These are phyloP conservation scores for Tetrapisispora arboricola DNA, from an alignment of 805 yeast genomes.

Conservation along the genomic window DNA sequence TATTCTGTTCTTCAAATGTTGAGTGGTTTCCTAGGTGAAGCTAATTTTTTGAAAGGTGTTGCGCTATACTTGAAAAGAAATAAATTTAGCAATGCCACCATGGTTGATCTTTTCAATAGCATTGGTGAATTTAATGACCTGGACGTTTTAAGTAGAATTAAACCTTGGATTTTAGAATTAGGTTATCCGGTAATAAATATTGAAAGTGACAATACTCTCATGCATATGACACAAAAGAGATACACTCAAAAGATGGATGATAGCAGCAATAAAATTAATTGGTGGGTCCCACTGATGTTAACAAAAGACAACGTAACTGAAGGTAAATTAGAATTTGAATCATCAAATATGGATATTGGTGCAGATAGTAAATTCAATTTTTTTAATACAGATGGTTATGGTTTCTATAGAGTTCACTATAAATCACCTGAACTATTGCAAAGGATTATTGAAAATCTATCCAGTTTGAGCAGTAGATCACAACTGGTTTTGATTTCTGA, in stretches of 20 bases:
- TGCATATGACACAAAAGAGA: conserved; percentile 8
- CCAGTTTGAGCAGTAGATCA: conserved; percentile 35
- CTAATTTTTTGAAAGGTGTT: conserved; percentile 61
- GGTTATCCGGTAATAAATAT: conserved; percentile 67
- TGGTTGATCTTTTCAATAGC: conserved; percentile 60
- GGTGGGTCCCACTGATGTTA: conserved; percentile 49
- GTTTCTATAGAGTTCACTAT: conserved; percentile 47
- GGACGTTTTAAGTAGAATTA: conserved; percentile 35
- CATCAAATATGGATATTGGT: conserved; percentile 1
- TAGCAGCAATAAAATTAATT: conserved; percentile 9
- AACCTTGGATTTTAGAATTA: conserved; percentile 59
- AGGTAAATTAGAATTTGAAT: conserved; percentile 3
- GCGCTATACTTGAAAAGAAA: conserved; percentile 54
- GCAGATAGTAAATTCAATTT: conserved; percentile 24
- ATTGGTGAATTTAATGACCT: conserved; percentile 45
- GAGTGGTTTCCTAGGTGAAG: conserved; percentile 59
- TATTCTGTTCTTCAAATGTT: conserved; percentile 72
- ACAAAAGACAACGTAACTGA: conserved; percentile 2
- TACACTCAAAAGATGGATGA: conserved; percentile 2
- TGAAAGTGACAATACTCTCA: conserved; percentile 14
- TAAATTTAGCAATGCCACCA: conserved; percentile 60
- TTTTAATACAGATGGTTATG: conserved; percentile 40
- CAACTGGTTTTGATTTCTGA: conserved; percentile 49
- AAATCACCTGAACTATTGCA: conserved; percentile 33
- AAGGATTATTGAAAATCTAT: conserved; percentile 33